These are phyloP conservation scores for Brettanomyces anomalus DNA, from an alignment of 805 yeast genomes.

Conservation along the genomic window DNA sequence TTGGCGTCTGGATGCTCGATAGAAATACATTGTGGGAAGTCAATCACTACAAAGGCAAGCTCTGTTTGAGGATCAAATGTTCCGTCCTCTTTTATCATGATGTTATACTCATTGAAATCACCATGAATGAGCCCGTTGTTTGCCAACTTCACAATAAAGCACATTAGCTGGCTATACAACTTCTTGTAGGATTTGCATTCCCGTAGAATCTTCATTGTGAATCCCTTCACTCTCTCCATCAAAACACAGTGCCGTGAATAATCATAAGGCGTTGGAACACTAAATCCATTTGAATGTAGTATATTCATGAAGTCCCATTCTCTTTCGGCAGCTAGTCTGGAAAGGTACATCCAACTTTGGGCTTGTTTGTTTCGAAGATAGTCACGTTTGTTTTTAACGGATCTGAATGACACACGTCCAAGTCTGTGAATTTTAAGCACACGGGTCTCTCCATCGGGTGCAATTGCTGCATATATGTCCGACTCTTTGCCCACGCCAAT, in stretches of 20 bases:
- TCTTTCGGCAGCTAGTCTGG: slow-evolving; percentile 83
- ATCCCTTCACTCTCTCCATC: slow-evolving; percentile 89
- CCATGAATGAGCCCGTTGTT: slow-evolving; percentile 91
- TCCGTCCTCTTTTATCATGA: slow-evolving; percentile 59
- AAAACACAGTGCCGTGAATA: slow-evolving; percentile 84
- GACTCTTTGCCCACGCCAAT: slow-evolving; percentile 98
- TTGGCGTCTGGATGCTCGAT: slow-evolving; percentile 87
- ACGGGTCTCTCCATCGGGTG: slow-evolving; percentile 48
- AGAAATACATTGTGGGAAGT: slow-evolving; percentile 97
- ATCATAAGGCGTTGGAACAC: slow-evolving; percentile 85
- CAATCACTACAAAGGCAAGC: slow-evolving; percentile 80
- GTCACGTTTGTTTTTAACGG: slow-evolving; percentile 91
- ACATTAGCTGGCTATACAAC: slow-evolving; percentile 80
- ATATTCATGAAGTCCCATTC: slow-evolving; percentile 85
- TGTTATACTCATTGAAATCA: slow-evolving; percentile 95
- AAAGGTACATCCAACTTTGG: slow-evolving; percentile 86
- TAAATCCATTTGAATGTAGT: slow-evolving; percentile 64
- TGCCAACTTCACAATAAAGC: slow-evolving; percentile 73
- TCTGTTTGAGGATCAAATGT: slow-evolving; percentile 43
- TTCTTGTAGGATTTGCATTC: slow-evolving; percentile 61
- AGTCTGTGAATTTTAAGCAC: slow-evolving; percentile 87
- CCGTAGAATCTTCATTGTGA: slow-evolving; percentile 76
- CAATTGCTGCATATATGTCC: slow-evolving; percentile 81
- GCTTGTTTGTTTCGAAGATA: slow-evolving; percentile 69
- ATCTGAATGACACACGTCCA: slow-evolving; percentile 88